phyloP scores from a whole-genome alignment of 2,329 filamentous ascomycete species.

The Penicillium oxalicum region DNA sequence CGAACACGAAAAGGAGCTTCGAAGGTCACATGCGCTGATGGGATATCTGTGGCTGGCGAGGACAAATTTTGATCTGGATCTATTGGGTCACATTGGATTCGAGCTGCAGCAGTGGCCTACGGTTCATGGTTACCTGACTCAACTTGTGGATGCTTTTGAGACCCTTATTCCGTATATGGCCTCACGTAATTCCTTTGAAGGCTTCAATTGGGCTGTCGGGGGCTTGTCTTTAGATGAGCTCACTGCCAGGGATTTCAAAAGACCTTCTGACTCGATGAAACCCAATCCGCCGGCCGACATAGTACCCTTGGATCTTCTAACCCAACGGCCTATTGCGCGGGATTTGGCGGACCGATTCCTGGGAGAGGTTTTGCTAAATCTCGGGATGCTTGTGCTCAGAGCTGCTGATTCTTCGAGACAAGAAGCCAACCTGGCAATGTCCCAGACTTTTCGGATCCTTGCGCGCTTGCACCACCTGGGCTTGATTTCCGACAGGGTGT shows the following conservation, averaged over 20 bases:
- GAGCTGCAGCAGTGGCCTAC: constrained; percentile 36
- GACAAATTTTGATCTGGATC: constrained; percentile 25
- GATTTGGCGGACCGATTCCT: constrained; percentile 24
- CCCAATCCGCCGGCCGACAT: constrained; percentile 5
- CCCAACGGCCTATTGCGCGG: constrained; percentile 21
- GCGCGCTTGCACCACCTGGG: constrained; percentile 43
- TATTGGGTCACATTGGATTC: constrained; percentile 38
- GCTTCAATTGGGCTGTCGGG: constrained; percentile 13
- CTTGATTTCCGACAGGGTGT: constrained; percentile 40
- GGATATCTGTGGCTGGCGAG: constrained; percentile 29
- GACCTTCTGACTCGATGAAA: constrained; percentile 2
- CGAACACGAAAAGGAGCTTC: constrained; percentile 15
- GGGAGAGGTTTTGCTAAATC: constrained; percentile 35
- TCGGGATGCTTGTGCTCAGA: constrained; percentile 38
- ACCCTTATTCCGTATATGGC: constrained; percentile 16
- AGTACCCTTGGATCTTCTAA: constrained; percentile 18
- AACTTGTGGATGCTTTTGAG: constrained; percentile 35
- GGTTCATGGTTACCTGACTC: constrained; percentile 35
- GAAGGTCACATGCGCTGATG: constrained; percentile 27
- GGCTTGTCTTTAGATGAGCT: constrained; percentile 28
- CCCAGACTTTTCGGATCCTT: constrained; percentile 40
- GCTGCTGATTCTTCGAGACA: constrained; percentile 33
- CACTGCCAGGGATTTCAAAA: constrained; percentile 11
- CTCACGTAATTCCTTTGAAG: constrained; percentile 4
- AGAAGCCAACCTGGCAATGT: constrained; percentile 38